A percentile compares a stretch with the other conserved stretches of the same genome.
Conservation (phyloP, 345 rosid genomes). For the Triadica sebifera region DNA sequence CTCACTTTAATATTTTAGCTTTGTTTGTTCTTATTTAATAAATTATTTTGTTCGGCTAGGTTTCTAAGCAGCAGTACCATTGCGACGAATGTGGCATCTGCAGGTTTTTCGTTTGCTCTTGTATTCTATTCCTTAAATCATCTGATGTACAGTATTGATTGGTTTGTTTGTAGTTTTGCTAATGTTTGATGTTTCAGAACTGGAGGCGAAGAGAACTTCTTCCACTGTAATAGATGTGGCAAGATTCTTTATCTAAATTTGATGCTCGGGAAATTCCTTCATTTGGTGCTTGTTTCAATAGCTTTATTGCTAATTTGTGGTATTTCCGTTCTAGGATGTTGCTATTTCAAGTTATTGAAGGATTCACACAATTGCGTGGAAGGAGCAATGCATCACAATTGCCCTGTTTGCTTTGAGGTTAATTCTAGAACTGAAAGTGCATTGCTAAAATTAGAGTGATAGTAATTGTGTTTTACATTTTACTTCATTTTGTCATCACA, state of each 20-base stretch:
- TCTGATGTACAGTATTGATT: background rate
- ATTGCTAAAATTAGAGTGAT: background rate
- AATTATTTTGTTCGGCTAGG: conserved; percentile 28
- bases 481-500: conserved; percentile 15
- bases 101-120: conserved; percentile 27
- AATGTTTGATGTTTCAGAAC: conserved; percentile 33
- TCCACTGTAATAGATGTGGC: conserved; percentile 60
- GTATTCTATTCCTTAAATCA: background rate
- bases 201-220: conserved; percentile 55
- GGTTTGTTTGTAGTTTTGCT: background rate
- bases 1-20: background rate
- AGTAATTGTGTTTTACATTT: background rate
- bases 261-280: background rate
- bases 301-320: background rate
- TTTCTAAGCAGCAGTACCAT: conserved; percentile 55
- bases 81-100: conserved; percentile 63
- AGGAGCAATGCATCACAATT: conserved; percentile 70
- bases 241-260: conserved; percentile 10
- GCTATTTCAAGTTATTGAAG: conserved; percentile 49
- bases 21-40: conserved; percentile 2
- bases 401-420: conserved; percentile 70
- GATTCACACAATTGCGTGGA: conserved; percentile 61
- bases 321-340: conserved; percentile 44
- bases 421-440: background rate
- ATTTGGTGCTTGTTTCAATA: background rate